Conservation (phyloP, 345 rosid genomes). For the Salix brachista region DNA sequence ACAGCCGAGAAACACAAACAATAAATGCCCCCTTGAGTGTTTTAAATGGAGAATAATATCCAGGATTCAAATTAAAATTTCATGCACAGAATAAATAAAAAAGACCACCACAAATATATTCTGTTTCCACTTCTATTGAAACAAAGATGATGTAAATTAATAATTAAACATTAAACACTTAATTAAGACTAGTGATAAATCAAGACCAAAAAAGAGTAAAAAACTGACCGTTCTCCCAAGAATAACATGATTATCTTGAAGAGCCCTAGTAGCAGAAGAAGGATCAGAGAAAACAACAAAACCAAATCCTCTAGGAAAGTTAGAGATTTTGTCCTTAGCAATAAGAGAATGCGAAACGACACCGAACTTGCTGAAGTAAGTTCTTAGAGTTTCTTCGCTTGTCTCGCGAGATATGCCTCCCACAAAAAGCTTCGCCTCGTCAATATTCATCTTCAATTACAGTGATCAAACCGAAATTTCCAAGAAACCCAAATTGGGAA, state of each 20-base stretch:
- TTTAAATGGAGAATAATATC: neutral
- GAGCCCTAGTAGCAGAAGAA: conserved; percentile 49
- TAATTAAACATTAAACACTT: neutral
- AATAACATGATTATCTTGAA: conserved; percentile 53
- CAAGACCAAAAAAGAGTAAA: neutral
- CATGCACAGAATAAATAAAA: neutral
- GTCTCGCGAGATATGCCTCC: conserved; percentile 65
- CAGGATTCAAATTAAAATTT: neutral
- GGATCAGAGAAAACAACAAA: conserved; percentile 63
- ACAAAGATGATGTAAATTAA: neutral
- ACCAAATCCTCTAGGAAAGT: conserved; percentile 58
- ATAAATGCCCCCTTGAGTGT: neutral
- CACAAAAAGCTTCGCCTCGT: conserved; percentile 56
- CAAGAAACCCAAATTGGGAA: conserved; percentile 5
- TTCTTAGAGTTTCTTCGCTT: conserved; percentile 45
- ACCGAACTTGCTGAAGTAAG: conserved; percentile 69
- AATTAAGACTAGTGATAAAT: neutral
- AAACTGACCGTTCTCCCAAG: conserved; percentile 66
- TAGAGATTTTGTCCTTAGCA: conserved; percentile 45
- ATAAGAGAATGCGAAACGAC: conserved; percentile 44
- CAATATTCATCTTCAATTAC: conserved; percentile 42
- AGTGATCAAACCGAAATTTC: neutral
- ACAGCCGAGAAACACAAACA: neutral
- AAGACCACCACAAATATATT: neutral
- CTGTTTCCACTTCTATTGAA: neutral